Evolutionary conservation across 176 grass and related monocot species (phyloP).

Genomic region (Phoenix roebelenii): DNA sequence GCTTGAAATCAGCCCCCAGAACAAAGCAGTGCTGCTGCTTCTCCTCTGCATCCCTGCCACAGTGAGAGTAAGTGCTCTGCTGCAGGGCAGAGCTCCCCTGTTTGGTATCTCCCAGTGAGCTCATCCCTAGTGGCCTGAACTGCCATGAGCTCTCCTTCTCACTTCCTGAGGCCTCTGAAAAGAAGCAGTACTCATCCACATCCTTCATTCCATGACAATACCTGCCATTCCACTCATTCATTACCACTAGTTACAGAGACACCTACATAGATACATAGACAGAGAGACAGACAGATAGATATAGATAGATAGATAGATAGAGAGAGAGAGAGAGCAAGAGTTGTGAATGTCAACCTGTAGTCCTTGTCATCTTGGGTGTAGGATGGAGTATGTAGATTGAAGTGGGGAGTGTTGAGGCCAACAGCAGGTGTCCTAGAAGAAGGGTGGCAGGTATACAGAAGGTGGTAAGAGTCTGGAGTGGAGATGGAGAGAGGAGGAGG

Average conservation of each 20-base stretch:
- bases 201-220: slow-evolving; percentile 51
- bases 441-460: neutral
- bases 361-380: slow-evolving; percentile 42
- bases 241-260: neutral
- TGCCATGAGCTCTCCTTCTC: slow-evolving; percentile 61
- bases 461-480: neutral
- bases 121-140: slow-evolving; percentile 63
- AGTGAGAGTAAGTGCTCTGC: neutral
- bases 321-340: too few species aligned
- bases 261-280: too few species aligned
- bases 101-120: slow-evolving; percentile 6
- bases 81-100: neutral
- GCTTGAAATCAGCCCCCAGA: slow-evolving; percentile 55
- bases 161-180: slow-evolving; percentile 43
- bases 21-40: slow-evolving; percentile 92
- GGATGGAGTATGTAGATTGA: slow-evolving; percentile 27
- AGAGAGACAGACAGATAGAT: neutral
- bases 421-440: neutral
- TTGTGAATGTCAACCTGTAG: slow-evolving; percentile 14
- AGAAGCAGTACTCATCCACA: slow-evolving; percentile 69
- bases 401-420: slow-evolving; percentile 29
- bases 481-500: slow-evolving; percentile 7
- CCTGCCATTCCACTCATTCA: slow-evolving; percentile 23
- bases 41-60: slow-evolving; percentile 1
- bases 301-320: neutral